These are phyloP conservation scores for Biscutella auriculata DNA, from an alignment of 441 rosid species.

Conservation along the genomic window DNA sequence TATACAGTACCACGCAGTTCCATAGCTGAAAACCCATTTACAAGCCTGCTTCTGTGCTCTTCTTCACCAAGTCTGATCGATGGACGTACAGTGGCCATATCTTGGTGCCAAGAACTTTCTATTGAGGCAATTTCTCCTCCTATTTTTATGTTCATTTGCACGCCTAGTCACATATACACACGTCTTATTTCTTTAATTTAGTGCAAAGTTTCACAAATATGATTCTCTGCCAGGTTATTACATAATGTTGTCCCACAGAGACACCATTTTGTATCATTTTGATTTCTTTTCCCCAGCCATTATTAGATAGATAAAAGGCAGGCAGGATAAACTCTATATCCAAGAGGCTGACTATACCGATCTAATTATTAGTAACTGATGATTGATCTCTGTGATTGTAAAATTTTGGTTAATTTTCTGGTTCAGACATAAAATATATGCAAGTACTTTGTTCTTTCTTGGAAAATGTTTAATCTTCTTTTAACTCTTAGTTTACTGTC, in stretches of 20 bases:
- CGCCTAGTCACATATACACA: background rate
- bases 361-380: slow-evolving; percentile 2
- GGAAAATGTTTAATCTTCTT: background rate
- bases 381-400: background rate
- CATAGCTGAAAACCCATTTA: slow-evolving; percentile 89
- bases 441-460: background rate
- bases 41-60: slow-evolving; percentile 78
- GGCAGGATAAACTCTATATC: slow-evolving; percentile 3
- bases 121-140: slow-evolving; percentile 49
- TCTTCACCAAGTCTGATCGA: slow-evolving; percentile 28
- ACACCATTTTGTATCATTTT: background rate
- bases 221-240: background rate
- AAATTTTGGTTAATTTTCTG: background rate
- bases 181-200: too few relatives aligned
- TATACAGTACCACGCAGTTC: slow-evolving; percentile 65
- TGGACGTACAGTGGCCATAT: slow-evolving; percentile 34
- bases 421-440: background rate
- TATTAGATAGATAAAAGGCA: background rate
- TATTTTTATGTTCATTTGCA: background rate
- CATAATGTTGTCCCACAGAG: background rate
- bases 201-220: background rate
- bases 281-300: background rate
- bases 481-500: background rate
- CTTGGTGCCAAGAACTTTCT: slow-evolving; percentile 80
- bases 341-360: background rate